phyloP scores from a whole-genome alignment of 2,329 filamentous ascomycete genomes.

The Cytospora mali region DNA sequence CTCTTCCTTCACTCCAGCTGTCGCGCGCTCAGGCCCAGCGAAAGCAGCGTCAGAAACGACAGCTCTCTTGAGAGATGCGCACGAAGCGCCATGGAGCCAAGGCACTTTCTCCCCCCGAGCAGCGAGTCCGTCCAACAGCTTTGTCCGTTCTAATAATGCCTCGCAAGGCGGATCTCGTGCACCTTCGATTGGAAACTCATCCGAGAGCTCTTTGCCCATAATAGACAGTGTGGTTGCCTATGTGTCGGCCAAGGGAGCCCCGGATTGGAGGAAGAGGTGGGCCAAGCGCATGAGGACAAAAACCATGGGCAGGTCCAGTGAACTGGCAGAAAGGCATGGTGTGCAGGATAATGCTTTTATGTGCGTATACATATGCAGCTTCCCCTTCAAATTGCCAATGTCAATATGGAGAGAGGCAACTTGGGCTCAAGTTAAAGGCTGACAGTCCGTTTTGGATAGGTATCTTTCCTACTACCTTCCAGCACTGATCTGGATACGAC shows the following conservation, averaged over 20 bases:
- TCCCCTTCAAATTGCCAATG: slow-evolving; percentile 9
- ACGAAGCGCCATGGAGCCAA: slow-evolving; percentile 63
- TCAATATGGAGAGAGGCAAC: background rate
- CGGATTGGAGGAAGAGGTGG: slow-evolving; percentile 51
- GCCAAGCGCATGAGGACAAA: slow-evolving; percentile 58
- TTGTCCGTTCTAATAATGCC: slow-evolving; percentile 36
- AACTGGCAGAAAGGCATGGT: slow-evolving; percentile 72
- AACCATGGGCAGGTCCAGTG: slow-evolving; percentile 73
- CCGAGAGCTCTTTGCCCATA: slow-evolving; percentile 35
- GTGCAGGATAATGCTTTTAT: slow-evolving; percentile 73
- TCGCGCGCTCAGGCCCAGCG: slow-evolving; percentile 9
- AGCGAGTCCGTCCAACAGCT: slow-evolving; percentile 47
- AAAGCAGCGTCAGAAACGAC: slow-evolving; percentile 50
- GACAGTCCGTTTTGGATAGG: slow-evolving; percentile 47
- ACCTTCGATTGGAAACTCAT: slow-evolving; percentile 37
- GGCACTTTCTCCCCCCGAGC: slow-evolving; percentile 76
- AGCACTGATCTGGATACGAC: slow-evolving; percentile 83
- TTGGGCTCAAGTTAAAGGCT: background rate
- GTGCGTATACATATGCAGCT: slow-evolving; percentile 48
- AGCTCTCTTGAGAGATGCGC: slow-evolving; percentile 48
- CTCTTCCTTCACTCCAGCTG: slow-evolving; percentile 22
- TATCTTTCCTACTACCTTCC: slow-evolving; percentile 94
- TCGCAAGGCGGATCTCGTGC: slow-evolving; percentile 40
- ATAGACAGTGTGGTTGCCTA: slow-evolving; percentile 45
- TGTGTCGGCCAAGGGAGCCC: slow-evolving; percentile 43